Evolutionary conservation across 176 grass and related monocot genomes (phyloP).

Genomic region (Juncus effusus): DNA sequence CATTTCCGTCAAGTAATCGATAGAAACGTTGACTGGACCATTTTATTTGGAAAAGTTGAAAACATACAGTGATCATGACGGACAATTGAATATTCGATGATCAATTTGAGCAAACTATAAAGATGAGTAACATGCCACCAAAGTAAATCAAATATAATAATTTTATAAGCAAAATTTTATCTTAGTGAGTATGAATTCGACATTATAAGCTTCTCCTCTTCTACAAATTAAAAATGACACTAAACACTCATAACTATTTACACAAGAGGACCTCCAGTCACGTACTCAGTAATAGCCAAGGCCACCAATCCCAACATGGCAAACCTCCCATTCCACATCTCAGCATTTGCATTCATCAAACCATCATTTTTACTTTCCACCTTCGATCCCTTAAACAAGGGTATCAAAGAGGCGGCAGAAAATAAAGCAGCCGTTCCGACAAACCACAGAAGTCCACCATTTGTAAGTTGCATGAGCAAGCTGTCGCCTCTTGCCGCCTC

Average conservation of each 20-base stretch:
- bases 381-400: slow-evolving; percentile 51
- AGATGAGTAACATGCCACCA: too few species aligned
- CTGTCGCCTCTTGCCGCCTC: slow-evolving; percentile 8
- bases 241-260: slow-evolving; percentile 9
- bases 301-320: slow-evolving; percentile 88
- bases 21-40: too few species aligned
- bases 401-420: slow-evolving; percentile 56
- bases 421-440: slow-evolving; percentile 31
- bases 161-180: too few species aligned
- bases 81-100: too few species aligned
- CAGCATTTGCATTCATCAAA: slow-evolving; percentile 51
- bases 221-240: neutral
- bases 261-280: slow-evolving; percentile 67
- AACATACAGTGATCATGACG: too few species aligned
- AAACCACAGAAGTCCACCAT: slow-evolving; percentile 47
- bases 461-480: slow-evolving; percentile 4
- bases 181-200: too few species aligned
- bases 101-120: too few species aligned
- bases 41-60: too few species aligned
- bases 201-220: too few species aligned
- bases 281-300: slow-evolving; percentile 69
- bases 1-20: too few species aligned
- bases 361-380: slow-evolving; percentile 30
- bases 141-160: too few species aligned
- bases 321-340: slow-evolving; percentile 83